These are phyloP conservation scores for Colletotrichum sp. DNA, from an alignment of 2,329 filamentous ascomycete genomes.

Conservation along the genomic window DNA sequence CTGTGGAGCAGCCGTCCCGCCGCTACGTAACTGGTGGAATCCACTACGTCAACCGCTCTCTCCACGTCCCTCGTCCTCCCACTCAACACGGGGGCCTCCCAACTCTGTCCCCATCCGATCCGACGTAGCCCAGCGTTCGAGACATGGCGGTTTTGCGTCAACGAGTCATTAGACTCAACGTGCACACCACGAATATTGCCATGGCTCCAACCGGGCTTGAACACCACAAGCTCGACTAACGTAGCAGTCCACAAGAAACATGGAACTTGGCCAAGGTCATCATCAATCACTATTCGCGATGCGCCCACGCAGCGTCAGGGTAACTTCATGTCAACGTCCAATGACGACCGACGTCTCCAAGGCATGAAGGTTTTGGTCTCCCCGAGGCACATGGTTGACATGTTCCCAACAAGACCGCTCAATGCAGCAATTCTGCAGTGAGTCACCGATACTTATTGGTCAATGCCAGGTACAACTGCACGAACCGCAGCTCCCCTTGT, in stretches of 20 bases:
- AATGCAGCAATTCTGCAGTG: not conserved
- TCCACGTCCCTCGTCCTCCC: not conserved
- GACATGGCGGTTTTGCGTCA: not conserved
- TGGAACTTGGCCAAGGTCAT: not conserved
- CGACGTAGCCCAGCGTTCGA: conserved; percentile 4
- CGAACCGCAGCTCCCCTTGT: not conserved
- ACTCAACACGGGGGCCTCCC: not conserved
- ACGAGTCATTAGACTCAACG: conserved; percentile 9
- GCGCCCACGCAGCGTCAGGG: not conserved
- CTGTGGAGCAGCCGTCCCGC: conserved; percentile 3
- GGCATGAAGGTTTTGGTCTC: not conserved
- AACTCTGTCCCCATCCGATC: not conserved
- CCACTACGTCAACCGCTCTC: conserved; percentile 10
- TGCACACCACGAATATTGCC: not conserved
- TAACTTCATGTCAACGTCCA: not conserved
- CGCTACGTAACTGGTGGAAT: conserved; percentile 9
- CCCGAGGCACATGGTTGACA: not conserved
- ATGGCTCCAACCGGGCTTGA: not conserved
- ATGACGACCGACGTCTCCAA: not conserved
- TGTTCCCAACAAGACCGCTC: not conserved
- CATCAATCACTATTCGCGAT: not conserved
- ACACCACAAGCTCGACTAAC: not conserved
- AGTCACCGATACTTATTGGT: not conserved
- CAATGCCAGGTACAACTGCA: not conserved
- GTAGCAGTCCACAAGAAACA: not conserved